These are phyloP conservation scores for Cladorrhinum sp. DNA, from an alignment of 2,329 filamentous ascomycete species.

Conservation along the genomic window DNA sequence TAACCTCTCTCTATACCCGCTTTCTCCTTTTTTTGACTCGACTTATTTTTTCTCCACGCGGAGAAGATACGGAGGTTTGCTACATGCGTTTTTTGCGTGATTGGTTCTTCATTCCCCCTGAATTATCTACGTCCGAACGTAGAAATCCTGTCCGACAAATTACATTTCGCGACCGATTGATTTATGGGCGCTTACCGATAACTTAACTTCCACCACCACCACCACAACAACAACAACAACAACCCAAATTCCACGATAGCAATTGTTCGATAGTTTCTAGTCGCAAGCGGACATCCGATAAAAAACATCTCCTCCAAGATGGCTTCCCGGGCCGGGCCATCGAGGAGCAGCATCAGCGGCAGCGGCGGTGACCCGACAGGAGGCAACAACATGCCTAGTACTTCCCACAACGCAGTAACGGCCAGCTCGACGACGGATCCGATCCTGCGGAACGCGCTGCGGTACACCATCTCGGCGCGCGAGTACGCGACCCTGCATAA, in stretches of 20 bases:
- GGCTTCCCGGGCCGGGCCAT: constrained; percentile 17
- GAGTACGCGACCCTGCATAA: constrained; percentile 85
- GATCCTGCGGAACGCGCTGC: constrained; percentile 77
- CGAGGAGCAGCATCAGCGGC: constrained; percentile 1
- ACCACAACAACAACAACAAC: no score
- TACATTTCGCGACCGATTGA: no score
- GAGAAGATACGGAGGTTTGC: neutral
- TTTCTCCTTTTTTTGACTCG: neutral
- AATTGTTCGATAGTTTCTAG: no score
- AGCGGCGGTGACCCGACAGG: neutral
- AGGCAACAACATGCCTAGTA: neutral
- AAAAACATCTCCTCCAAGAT: constrained; percentile 4
- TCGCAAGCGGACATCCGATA: neutral
- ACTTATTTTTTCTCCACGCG: neutral
- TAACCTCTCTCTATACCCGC: no score
- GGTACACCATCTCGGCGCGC: constrained; percentile 79
- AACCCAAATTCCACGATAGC: no score
- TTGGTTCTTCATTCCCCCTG: neutral
- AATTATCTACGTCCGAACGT: no score
- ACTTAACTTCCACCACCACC: no score
- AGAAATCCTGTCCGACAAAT: no score
- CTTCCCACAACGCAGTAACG: neutral
- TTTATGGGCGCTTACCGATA: no score
- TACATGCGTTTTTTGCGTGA: no score
- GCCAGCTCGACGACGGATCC: constrained; percentile 23